These are phyloP conservation scores for Teratosphaeria pseudoeucalypti DNA, from an alignment of 2,329 filamentous ascomycete species.

Conservation along the genomic window DNA sequence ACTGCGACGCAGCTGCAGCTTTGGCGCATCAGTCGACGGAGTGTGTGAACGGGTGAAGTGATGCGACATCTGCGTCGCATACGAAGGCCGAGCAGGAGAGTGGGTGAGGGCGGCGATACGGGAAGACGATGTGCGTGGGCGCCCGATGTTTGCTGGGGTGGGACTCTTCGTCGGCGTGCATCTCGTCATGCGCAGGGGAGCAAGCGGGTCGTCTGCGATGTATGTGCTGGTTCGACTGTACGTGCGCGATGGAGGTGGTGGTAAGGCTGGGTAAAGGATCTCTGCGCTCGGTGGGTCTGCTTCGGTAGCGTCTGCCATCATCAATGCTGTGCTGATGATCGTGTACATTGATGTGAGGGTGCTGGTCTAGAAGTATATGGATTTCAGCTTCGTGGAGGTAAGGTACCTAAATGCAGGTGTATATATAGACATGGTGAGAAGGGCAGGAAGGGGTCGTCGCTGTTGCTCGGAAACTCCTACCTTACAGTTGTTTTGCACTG, in stretches of 20 bases:
- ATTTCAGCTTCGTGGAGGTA: not conserved
- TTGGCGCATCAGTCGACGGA: not conserved
- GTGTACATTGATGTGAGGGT: not conserved
- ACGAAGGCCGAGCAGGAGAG: slow-evolving; percentile 7
- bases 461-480: not conserved
- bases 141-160: slow-evolving; percentile 6
- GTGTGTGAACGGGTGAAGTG: slow-evolving; percentile 3
- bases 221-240: not conserved
- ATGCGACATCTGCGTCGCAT: slow-evolving; percentile 4
- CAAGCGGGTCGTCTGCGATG: not conserved
- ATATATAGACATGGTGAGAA: not conserved
- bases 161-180: not conserved
- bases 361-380: not conserved
- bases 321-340: not conserved
- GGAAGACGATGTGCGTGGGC: not conserved
- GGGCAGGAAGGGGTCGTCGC: not conserved
- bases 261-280: not conserved
- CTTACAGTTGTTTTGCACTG: too few species aligned
- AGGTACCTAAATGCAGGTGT: not conserved
- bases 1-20: not conserved
- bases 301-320: not conserved
- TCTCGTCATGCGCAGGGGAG: not conserved
- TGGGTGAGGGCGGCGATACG: slow-evolving; percentile 1
- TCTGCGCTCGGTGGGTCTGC: not conserved
- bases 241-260: not conserved